These are phyloP conservation scores for Saccharomyces hybrid DNA, from an alignment of 1,139 yeast genomes.

Conservation along the genomic window DNA sequence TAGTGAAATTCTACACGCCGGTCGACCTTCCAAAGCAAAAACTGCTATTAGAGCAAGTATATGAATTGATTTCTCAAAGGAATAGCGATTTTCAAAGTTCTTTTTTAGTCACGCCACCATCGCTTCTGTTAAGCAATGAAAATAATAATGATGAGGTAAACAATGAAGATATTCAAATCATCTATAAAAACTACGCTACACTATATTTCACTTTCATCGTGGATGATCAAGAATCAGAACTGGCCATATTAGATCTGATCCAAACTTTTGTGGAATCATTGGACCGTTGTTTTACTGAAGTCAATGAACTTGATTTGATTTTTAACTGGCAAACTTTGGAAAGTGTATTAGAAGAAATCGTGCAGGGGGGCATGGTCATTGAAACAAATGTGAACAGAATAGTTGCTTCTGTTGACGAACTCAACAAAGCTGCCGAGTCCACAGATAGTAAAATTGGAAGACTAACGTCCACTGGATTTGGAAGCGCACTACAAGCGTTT, in stretches of 20 bases:
- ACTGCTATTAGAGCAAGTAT: constrained; percentile 28
- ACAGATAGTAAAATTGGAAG: constrained; percentile 18
- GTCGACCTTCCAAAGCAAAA: constrained; percentile 39
- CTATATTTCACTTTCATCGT: constrained; percentile 90
- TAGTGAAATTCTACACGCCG: constrained; percentile 88
- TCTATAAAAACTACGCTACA: constrained; percentile 92
- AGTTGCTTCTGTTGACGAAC: constrained; percentile 58
- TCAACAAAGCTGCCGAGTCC: constrained; percentile 27
- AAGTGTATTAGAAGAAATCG: constrained; percentile 83
- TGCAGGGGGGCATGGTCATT: constrained; percentile 98
- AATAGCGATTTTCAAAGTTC: constrained; percentile 29
- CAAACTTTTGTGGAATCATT: constrained; percentile 95
- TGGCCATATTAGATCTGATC: constrained; percentile 86
- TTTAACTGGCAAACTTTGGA: constrained; percentile 97
- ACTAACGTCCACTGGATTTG: constrained; percentile 18
- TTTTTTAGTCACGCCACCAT: constrained; percentile 31
- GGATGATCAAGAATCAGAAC: constrained; percentile 90
- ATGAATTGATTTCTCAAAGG: constrained; percentile 28
- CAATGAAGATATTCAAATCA: constrained; percentile 75
- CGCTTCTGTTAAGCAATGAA: constrained; percentile 54
- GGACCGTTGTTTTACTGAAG: constrained; percentile 88
- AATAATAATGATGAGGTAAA: constrained; percentile 67
- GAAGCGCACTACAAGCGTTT: constrained; percentile 29
- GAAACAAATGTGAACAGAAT: constrained; percentile 81
- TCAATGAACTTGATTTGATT: constrained; percentile 89